Conservation (phyloP, 164 flowering plant genomes). For the Aristolochia fimbriata region DNA sequence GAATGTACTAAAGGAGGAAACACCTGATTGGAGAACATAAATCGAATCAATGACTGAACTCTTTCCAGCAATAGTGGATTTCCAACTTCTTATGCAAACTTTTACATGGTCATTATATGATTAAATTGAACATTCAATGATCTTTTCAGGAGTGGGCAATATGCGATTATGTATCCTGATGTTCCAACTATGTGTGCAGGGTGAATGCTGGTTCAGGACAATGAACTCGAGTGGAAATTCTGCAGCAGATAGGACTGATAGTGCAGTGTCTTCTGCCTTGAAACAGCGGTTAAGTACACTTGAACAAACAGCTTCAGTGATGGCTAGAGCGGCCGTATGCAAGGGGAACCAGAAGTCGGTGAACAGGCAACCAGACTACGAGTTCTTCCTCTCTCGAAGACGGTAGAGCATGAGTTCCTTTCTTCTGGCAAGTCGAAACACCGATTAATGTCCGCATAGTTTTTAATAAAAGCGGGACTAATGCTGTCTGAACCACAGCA, state of each 20-base stretch:
- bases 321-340: constrained; percentile 47
- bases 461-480: constrained; percentile 1
- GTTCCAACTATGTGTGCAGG: constrained; percentile 20
- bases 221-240: constrained; percentile 9
- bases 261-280: constrained; percentile 18
- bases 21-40: no score
- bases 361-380: constrained; percentile 55
- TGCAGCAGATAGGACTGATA: constrained; percentile 1
- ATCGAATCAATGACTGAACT: no score
- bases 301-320: constrained; percentile 40
- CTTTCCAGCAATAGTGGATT: no score
- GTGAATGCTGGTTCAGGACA: constrained; percentile 58
- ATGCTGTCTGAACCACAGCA: neutral
- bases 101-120: no score
- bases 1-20: no score
- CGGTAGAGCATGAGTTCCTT: constrained; percentile 8
- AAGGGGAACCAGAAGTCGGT: constrained; percentile 24
- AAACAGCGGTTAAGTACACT: constrained; percentile 45
- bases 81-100: no score
- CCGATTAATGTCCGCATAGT: neutral
- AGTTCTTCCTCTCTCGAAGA: constrained; percentile 56
- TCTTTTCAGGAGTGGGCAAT: no score
- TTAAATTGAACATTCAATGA: no score
- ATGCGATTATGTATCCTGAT: no score
- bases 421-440: constrained; percentile 2